These are phyloP conservation scores for Multifurca ochricompacta DNA, from an alignment of 768 basidiomycete genomes.

Conservation along the genomic window DNA sequence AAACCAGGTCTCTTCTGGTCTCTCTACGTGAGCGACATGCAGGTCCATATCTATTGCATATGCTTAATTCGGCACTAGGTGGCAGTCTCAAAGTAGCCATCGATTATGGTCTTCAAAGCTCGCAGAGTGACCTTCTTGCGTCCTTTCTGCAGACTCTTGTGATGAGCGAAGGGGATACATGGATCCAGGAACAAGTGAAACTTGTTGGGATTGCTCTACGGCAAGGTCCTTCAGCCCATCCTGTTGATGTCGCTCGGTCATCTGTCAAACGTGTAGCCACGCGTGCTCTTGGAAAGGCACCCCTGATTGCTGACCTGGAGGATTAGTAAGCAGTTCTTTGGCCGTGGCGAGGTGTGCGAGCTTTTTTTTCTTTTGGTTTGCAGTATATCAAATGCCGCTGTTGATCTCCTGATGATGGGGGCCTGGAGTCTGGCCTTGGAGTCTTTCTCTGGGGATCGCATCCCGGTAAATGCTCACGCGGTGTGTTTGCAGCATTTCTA, in stretches of 20 bases:
- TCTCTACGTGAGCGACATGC: constrained; percentile 52
- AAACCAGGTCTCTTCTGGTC: constrained; percentile 68
- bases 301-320: constrained; percentile 72
- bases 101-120: constrained; percentile 74
- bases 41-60: neutral
- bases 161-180: constrained; percentile 93
- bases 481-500: neutral
- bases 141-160: constrained; percentile 92
- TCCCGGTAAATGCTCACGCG: constrained; percentile 52
- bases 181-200: constrained; percentile 68
- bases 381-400: constrained; percentile 84
- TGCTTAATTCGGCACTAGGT: constrained; percentile 33
- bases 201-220: constrained; percentile 65
- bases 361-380: neutral
- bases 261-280: constrained; percentile 85
- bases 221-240: constrained; percentile 57
- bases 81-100: constrained; percentile 89
- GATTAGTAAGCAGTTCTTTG: constrained; percentile 64
- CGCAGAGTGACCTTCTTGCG: constrained; percentile 78
- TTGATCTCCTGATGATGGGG: constrained; percentile 74
- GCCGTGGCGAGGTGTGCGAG: neutral
- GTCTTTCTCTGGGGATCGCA: constrained; percentile 49
- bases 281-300: constrained; percentile 71
- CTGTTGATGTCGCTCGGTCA: constrained; percentile 65
- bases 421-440: constrained; percentile 67